A percentile compares a stretch with the other conserved stretches of the same genome.
These are phyloP conservation scores for Taxawa tesnikishii DNA, from an alignment of 2,329 filamentous ascomycete species.

Conservation along the genomic window DNA sequence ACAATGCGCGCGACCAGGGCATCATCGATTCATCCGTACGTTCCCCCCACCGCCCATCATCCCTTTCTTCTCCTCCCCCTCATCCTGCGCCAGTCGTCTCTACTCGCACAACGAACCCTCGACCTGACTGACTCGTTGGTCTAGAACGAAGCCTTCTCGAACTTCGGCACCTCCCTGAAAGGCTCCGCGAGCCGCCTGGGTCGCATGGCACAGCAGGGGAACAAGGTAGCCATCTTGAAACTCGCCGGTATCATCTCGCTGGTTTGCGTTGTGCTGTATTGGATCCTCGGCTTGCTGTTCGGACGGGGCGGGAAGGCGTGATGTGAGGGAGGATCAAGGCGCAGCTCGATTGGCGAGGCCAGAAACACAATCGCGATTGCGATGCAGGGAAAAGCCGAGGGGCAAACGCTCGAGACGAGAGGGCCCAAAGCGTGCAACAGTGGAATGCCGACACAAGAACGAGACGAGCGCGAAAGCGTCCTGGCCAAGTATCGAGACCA, in stretches of 20 bases:
- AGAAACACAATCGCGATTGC: no score
- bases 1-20: slow-evolving; percentile 79
- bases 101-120: neutral
- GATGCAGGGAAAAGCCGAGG: no score
- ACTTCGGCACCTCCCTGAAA: slow-evolving; percentile 69
- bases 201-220: slow-evolving; percentile 82
- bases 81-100: neutral
- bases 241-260: slow-evolving; percentile 72
- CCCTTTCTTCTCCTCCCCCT: slow-evolving; percentile 2
- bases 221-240: slow-evolving; percentile 84
- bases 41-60: slow-evolving; percentile 9
- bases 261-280: slow-evolving; percentile 63
- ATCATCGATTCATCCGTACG: slow-evolving; percentile 78
- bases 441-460: no score
- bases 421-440: no score
- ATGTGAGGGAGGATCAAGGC: neutral
- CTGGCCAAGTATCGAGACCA: no score
- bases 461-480: no score
- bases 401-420: no score
- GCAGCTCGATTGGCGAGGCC: no score
- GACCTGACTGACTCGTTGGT: neutral
- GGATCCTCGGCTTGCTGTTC: slow-evolving; percentile 34
- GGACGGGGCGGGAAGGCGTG: slow-evolving; percentile 8
- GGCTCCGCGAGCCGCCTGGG: slow-evolving; percentile 72
- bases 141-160: slow-evolving; percentile 81